These are phyloP conservation scores for Cryptococcus floricola DNA, from an alignment of 1,284 basidiomycete genomes.

Conservation along the genomic window DNA sequence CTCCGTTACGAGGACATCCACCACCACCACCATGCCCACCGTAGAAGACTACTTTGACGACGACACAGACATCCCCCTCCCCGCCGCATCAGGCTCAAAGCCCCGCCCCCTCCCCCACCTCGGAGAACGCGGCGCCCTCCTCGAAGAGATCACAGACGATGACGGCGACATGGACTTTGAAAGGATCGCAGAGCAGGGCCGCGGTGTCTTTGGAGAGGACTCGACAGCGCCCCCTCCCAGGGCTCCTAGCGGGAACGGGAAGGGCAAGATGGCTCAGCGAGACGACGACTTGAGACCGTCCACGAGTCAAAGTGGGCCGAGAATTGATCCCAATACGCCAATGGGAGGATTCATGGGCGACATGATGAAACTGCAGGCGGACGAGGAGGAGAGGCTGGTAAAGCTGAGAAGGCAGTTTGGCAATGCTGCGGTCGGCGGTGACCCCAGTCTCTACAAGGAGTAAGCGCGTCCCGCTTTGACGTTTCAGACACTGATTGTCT, in stretches of 20 bases:
- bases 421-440: slow-evolving; percentile 28
- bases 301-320: slow-evolving; percentile 15
- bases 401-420: slow-evolving; percentile 45
- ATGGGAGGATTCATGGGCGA: slow-evolving; percentile 51
- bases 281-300: slow-evolving; percentile 27
- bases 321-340: slow-evolving; percentile 42
- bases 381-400: slow-evolving; percentile 45
- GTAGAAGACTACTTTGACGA: slow-evolving; percentile 66
- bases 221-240: slow-evolving; percentile 27
- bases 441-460: slow-evolving; percentile 46
- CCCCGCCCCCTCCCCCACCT: slow-evolving; percentile 61
- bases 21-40: slow-evolving; percentile 37
- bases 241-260: slow-evolving; percentile 23
- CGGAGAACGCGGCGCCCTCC: slow-evolving; percentile 65
- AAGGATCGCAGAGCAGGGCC: slow-evolving; percentile 50
- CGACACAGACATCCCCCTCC: slow-evolving; percentile 67
- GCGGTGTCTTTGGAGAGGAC: slow-evolving; percentile 46
- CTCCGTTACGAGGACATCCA: too few species aligned
- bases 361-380: slow-evolving; percentile 48
- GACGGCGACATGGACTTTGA: slow-evolving; percentile 49
- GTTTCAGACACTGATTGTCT: neutral
- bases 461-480: slow-evolving; percentile 19
- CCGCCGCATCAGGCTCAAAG: slow-evolving; percentile 49
- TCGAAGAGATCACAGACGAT: slow-evolving; percentile 61
- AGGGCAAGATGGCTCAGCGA: slow-evolving; percentile 34